phyloP scores from a whole-genome alignment of 352 stramenopile genomes.

The Pythium apleroticum region DNA sequence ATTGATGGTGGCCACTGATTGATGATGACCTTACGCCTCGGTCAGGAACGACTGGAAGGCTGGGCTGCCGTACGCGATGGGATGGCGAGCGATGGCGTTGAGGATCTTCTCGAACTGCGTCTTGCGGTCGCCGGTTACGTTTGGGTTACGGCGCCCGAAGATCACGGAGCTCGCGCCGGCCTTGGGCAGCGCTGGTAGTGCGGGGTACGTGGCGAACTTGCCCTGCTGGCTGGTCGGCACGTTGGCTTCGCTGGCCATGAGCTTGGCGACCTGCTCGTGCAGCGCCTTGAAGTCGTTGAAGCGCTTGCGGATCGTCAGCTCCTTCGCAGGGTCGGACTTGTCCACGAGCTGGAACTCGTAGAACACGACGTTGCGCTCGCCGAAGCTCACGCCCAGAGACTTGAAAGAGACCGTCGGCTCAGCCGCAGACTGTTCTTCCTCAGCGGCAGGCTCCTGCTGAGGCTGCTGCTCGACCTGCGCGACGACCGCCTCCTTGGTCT shows the following conservation, averaged over 20 bases:
- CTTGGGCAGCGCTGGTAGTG: slow-evolving; percentile 54
- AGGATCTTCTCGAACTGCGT: slow-evolving; percentile 61
- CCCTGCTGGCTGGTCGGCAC: slow-evolving; percentile 38
- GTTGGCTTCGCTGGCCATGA: slow-evolving; percentile 62
- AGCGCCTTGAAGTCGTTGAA: slow-evolving; percentile 80
- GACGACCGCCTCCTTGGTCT: slow-evolving; percentile 18
- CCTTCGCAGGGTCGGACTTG: slow-evolving; percentile 39
- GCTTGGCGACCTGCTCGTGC: slow-evolving; percentile 43
- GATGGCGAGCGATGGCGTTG: slow-evolving; percentile 59
- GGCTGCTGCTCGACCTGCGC: slow-evolving; percentile 9
- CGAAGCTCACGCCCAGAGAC: slow-evolving; percentile 40
- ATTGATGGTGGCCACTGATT: background rate
- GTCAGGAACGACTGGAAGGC: slow-evolving; percentile 47
- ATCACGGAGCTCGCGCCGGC: slow-evolving; percentile 41
- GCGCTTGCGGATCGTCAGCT: slow-evolving; percentile 58
- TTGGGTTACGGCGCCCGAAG: slow-evolving; percentile 46
- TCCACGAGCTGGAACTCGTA: slow-evolving; percentile 62
- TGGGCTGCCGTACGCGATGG: slow-evolving; percentile 46
- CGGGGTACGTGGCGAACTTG: slow-evolving; percentile 63
- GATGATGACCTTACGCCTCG: slow-evolving; percentile 14
- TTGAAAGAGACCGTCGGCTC: slow-evolving; percentile 40
- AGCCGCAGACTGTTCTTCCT: slow-evolving; percentile 18
- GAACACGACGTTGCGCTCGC: slow-evolving; percentile 54
- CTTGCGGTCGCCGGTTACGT: slow-evolving; percentile 59
- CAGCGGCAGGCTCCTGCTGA: slow-evolving; percentile 23